Evolutionary conservation across 2,329 filamentous ascomycete genomes (phyloP).

Genomic region (Fusarium sp.): DNA sequence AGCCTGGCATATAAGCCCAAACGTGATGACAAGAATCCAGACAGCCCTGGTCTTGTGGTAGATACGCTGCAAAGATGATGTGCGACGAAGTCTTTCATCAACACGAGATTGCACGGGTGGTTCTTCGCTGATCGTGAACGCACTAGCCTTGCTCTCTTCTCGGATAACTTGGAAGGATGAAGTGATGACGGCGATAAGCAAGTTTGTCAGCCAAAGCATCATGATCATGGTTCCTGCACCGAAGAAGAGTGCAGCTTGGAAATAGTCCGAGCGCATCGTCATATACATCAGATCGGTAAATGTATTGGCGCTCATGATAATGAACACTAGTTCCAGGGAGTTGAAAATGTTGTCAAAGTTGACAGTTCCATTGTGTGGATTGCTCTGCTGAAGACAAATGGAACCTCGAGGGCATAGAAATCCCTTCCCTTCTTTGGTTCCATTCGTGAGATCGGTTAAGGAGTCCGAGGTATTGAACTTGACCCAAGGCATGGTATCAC

Average conservation of each 20-base stretch:
- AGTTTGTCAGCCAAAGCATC: conserved; percentile 95
- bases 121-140: conserved; percentile 83
- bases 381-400: conserved; percentile 80
- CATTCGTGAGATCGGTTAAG: conserved; percentile 62
- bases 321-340: conserved; percentile 93
- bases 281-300: conserved; percentile 96
- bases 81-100: conserved; percentile 54
- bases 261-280: conserved; percentile 90
- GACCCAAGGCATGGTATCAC: conserved; percentile 75
- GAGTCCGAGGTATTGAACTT: conserved; percentile 53
- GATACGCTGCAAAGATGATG: conserved; percentile 71
- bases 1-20: conserved; percentile 82
- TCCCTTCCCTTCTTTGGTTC: conserved; percentile 75
- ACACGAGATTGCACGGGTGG: conserved; percentile 51
- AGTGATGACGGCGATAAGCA: conserved; percentile 95
- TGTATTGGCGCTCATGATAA: conserved; percentile 98
- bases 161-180: conserved; percentile 98
- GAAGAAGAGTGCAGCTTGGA: conserved; percentile 84
- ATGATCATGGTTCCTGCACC: conserved; percentile 85
- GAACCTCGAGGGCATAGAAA: conserved; percentile 89
- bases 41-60: conserved; percentile 80
- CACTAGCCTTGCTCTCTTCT: conserved; percentile 93
- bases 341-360: conserved; percentile 96
- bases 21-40: conserved; percentile 85
- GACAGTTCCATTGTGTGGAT: conserved; percentile 86